Base-by-base conservation (phyloP, 2,329 filamentous ascomycete genomes). In the Paraphaeosphaeria sporulosa region DNA sequence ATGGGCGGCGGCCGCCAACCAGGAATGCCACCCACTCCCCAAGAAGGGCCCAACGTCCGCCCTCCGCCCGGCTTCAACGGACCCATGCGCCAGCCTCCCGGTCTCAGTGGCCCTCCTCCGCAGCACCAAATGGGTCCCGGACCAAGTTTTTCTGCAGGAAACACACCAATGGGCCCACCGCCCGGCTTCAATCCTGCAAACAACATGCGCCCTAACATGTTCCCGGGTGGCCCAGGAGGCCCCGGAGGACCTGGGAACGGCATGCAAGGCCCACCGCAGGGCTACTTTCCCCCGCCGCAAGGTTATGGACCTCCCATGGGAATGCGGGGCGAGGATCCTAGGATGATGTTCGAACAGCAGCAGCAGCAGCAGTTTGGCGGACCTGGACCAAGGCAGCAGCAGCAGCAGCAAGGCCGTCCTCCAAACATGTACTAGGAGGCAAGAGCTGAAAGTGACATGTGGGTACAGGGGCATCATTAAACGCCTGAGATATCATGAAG, bases 91-190 rank as follows among this genome's bases (percentile, higher is more conserved):
- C 72, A 76, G 56, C 75, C 75, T n/a, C 75, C 75, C 19, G 73
- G 73, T 27, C 67, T 76, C 30, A 70, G 64, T 50, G 75, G 74
- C 40, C 66, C 65, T 49, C 58, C 56, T 30, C 64, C 64, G 15
- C 68, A 69, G 42, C 70, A 70, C 32, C 72, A 75, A 21, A 74
- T 76, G 72, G 73, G 72, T 2, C 72, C 71, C 43, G 68, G 65
- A 60, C 71, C 72, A 15, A 70, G 64, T 53, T 76, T 77, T 60
- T 77, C 76, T 27, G 72, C 72, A 19, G 75, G 74, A 9, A 77
- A 76, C 63, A 78, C 76, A 6, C 76, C 76, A 7, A 68, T 78
- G 48, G 75, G 74, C 4, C 75, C 77, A 55, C 76, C 76, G 36
- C 73, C 73, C 58, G 75, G 76, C 30, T 74, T 77, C 52, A 65